A percentile compares a stretch with the other conserved stretches of the same genome.
Evolutionary conservation across 2,329 filamentous ascomycete genomes (phyloP).

Genomic region (Penicillium nordicum): DNA sequence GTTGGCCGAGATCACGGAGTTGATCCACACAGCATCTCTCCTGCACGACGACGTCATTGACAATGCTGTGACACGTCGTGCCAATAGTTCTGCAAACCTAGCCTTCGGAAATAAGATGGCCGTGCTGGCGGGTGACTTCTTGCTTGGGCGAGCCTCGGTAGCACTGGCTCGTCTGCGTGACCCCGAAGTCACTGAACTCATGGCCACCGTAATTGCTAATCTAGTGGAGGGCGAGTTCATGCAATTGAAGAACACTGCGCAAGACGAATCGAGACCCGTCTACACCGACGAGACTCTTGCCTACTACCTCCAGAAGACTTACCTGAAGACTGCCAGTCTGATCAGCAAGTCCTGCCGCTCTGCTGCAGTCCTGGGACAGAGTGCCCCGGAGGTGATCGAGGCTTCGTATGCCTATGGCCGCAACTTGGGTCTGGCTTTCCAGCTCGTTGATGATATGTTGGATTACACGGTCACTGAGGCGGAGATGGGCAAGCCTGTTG

Average conservation of each 20-base stretch:
- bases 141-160: conserved; percentile 88
- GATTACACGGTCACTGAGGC: conserved; percentile 85
- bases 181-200: conserved; percentile 87
- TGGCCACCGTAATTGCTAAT: conserved; percentile 96
- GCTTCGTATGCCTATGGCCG: conserved; percentile 89
- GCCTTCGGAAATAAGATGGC: conserved; percentile 99
- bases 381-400: conserved; percentile 75
- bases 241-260: conserved; percentile 95
- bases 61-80: conserved; percentile 78
- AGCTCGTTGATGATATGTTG: conserved; percentile 95
- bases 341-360: conserved; percentile 96
- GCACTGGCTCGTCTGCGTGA: conserved; percentile 86
- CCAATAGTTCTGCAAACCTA: conserved; percentile 82
- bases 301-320: conserved; percentile 98
- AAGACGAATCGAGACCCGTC: conserved; percentile 76
- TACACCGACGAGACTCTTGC: conserved; percentile 86
- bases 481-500: conserved; percentile 90
- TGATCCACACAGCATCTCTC: conserved; percentile 94
- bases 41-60: conserved; percentile 99
- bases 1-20: conserved; percentile 91
- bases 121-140: conserved; percentile 92
- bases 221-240: conserved; percentile 98
- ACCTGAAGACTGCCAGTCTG: conserved; percentile 90
- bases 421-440: conserved; percentile 91
- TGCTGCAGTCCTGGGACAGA: conserved; percentile 77